Conservation (phyloP, 306 rosid genomes). For the Dalbergia cochinchinensis region DNA sequence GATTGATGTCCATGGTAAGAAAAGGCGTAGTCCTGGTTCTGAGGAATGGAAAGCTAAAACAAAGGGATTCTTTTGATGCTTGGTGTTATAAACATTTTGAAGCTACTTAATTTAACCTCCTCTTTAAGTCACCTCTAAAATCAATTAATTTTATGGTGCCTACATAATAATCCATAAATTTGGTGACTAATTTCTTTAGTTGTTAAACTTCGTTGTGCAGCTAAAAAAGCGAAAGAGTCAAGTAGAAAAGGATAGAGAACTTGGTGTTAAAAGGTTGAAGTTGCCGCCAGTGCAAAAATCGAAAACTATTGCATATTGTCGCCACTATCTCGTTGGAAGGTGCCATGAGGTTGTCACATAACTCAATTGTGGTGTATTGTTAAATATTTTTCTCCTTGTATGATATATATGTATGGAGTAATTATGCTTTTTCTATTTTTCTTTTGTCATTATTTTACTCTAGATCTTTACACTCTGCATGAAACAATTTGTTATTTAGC, state of each 20-base stretch:
- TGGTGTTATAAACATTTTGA: conserved; percentile 7
- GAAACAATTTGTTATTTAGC: conserved; percentile 1
- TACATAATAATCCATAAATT: conserved; percentile 11
- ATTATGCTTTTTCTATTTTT: conserved; percentile 12
- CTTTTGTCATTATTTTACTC: conserved; percentile 12
- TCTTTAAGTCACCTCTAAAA: conserved; percentile 24
- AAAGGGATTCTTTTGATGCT: conserved; percentile 58
- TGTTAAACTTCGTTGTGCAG: conserved; percentile 53
- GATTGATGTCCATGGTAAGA: conserved; percentile 40
- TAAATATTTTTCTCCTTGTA: conserved; percentile 21
- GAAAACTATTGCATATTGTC: conserved; percentile 65
- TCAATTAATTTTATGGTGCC: conserved; percentile 6
- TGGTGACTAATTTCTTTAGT: conserved; percentile 22
- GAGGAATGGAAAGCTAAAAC: conserved; percentile 66
- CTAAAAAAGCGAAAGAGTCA: conserved; percentile 57
- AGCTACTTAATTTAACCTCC: conserved; percentile 18
- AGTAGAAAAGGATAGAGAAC: conserved; percentile 75
- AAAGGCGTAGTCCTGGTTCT: conserved; percentile 64
- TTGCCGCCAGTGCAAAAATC: conserved; percentile 62
- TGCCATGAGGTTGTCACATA: conserved; percentile 71
- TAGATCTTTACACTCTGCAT: background rate
- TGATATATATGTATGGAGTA: background rate
- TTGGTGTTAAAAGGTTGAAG: conserved; percentile 79
- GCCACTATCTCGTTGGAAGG: conserved; percentile 76
- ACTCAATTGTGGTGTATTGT: conserved; percentile 20